These are phyloP conservation scores for Cryptosporidium xiaoi DNA, from an alignment of 169 alveolate genomes.

Conservation along the genomic window DNA sequence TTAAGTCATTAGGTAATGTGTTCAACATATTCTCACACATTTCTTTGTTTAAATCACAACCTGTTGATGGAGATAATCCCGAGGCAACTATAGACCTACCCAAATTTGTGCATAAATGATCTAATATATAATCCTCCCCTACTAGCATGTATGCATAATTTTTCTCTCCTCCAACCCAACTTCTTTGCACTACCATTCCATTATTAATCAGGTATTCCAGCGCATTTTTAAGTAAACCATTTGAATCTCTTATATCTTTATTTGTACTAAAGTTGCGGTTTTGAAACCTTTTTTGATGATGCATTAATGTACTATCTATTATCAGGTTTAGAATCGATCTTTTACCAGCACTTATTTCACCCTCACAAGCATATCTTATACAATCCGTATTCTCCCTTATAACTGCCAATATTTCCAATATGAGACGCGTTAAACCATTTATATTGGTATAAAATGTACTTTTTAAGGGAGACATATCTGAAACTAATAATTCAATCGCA, in stretches of 20 bases:
- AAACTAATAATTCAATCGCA: slow-evolving; percentile 23
- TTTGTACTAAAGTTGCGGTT: neutral
- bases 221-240: neutral
- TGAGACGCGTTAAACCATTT: slow-evolving; percentile 34
- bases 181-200: slow-evolving; percentile 7
- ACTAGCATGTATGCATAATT: neutral
- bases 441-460: slow-evolving; percentile 47
- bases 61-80: slow-evolving; percentile 60
- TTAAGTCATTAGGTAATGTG: slow-evolving; percentile 1
- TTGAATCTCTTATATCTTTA: neutral
- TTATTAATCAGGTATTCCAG: slow-evolving; percentile 16
- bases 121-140: neutral
- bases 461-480: slow-evolving; percentile 43
- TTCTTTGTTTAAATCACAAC: slow-evolving; percentile 31
- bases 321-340: slow-evolving; percentile 20
- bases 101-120: slow-evolving; percentile 29
- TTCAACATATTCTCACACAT: neutral
- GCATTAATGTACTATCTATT: slow-evolving; percentile 46
- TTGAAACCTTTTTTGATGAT: slow-evolving; percentile 16
- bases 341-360: neutral
- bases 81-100: slow-evolving; percentile 52
- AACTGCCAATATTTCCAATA: slow-evolving; percentile 40
- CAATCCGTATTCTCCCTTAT: neutral
- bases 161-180: neutral
- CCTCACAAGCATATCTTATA: neutral